These are phyloP conservation scores for Tolypocladium endophyticum DNA, from an alignment of 2,329 filamentous ascomycete genomes.

Conservation along the genomic window DNA sequence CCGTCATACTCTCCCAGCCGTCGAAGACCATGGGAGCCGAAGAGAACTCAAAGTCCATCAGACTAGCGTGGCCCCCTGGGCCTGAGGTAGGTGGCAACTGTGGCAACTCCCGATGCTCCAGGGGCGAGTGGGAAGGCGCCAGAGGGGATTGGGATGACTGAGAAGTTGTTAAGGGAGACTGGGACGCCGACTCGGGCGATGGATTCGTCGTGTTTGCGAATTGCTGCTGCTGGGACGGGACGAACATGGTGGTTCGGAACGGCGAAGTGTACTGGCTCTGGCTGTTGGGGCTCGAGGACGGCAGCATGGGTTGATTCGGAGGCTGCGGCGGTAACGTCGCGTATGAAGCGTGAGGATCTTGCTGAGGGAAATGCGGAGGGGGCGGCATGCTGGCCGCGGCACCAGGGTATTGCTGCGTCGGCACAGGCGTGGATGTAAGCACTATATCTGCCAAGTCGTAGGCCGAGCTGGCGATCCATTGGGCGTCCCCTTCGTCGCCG, in stretches of 20 bases:
- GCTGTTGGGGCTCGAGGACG: conserved; percentile 8
- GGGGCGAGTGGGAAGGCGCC: conserved; percentile 14
- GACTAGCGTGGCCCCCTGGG: conserved; percentile 14
- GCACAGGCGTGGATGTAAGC: conserved; percentile 20
- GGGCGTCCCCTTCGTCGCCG: conserved; percentile 43
- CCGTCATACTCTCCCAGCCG: conserved; percentile 29
- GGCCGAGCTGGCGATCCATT: conserved; percentile 46
- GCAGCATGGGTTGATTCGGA: conserved; percentile 13
- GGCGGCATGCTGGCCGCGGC: conserved; percentile 10
- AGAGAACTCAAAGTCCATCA: conserved; percentile 35
- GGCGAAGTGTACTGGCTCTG: conserved; percentile 16
- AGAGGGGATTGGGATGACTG: conserved; percentile 20
- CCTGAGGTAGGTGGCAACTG: conserved; percentile 16
- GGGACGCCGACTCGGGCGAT: conserved; percentile 22
- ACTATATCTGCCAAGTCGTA: conserved; percentile 44
- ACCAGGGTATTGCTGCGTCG: conserved; percentile 20
- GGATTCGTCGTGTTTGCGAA: conserved; percentile 15
- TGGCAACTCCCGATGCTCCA: conserved; percentile 26
- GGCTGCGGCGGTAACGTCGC: conserved; percentile 21
- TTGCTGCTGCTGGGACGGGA: conserved; percentile 19
- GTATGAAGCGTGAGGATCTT: conserved; percentile 19
- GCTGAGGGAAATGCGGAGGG: conserved; percentile 11
- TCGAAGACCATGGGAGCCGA: conserved; percentile 26
- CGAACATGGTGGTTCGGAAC: conserved; percentile 22
- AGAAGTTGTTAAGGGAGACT: conserved; percentile 13